Conservation (phyloP, 2,329 filamentous ascomycete species). For the Neonectria magnoliae region DNA sequence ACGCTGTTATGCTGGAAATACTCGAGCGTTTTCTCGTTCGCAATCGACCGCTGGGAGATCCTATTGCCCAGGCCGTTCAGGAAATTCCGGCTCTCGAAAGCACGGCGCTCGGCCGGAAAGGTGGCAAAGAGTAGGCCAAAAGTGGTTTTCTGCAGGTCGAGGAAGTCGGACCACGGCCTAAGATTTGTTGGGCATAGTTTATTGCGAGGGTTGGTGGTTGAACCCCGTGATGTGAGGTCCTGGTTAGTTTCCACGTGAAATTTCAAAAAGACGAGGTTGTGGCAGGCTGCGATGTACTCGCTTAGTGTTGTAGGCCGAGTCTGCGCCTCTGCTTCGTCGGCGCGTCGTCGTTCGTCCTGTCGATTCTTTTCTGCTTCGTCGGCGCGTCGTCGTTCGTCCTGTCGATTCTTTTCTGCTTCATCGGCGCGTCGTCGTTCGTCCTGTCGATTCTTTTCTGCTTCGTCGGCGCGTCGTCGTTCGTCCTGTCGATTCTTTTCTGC, state of each 20-base stretch:
- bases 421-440: no score
- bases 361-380: no score
- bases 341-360: background rate
- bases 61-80: slow-evolving; percentile 33
- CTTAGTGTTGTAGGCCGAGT: slow-evolving; percentile 40
- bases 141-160: slow-evolving; percentile 35
- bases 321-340: slow-evolving; percentile 34
- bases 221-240: slow-evolving; percentile 39
- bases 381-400: no score
- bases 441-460: no score
- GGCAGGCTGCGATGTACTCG: slow-evolving; percentile 46
- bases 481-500: no score
- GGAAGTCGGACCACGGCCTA: slow-evolving; percentile 43
- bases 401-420: no score
- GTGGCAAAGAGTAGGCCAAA: no score
- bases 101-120: no score
- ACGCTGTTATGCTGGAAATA: slow-evolving; percentile 43
- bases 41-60: slow-evolving; percentile 22
- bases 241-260: slow-evolving; percentile 40
- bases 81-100: slow-evolving; percentile 41
- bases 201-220: slow-evolving; percentile 43
- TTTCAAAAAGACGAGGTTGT: slow-evolving; percentile 37
- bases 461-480: no score
- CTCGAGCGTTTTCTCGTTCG: slow-evolving; percentile 45
- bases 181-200: slow-evolving; percentile 29